Evolutionary conservation across 495 filamentous ascomycete genomes (phyloP), one percentile per base, ranked within the genome.

Genomic region (Annulohypoxylon stygium): DNA sequence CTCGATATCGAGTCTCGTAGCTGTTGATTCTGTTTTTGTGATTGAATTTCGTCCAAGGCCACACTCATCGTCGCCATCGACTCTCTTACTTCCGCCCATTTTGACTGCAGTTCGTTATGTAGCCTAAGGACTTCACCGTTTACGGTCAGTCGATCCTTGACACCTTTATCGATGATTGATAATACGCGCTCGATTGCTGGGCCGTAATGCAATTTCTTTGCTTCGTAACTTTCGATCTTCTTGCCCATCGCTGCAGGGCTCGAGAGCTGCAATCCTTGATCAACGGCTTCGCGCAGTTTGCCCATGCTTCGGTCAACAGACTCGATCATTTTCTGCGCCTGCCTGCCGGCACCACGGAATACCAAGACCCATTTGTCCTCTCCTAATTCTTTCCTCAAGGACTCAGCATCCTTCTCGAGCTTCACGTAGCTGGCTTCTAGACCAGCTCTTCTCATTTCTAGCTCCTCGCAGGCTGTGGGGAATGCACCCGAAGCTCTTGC

Each of bases 341-440:
- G 94, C 48, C 90, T 87, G 14, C 93, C 94, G n/a, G 96, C 95
- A 70, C 94, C 93, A 66, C 96, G 88, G 82, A 99, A 99, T 4
- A 97, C 93, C 47, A 96, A 83, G 55, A 99, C 91, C 96, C 96
- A 99, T 30, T 93, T 89, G 75, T 99, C 96, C 77, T 99, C 96
- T 18, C 93, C 93, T 14, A 99, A 86, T 77, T 98, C 96, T 76
- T 91, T 91, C 61, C 93, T 86, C 43, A 99, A 80, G 33, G 91
- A 88, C 73, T 98, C 93, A 2, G 95, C 94, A 76, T 99, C 95
- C 39, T 85, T 86, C 78, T 98, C 91, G 2, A 99, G 88, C 71
- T 88, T 91, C 79, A 90, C 91, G 86, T 93, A 97, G 69, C 86
- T 90, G 37, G 85, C 89, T 69, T 98, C 95, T 8, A 99, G 83